Percentiles rank a stretch among this genome's conserved stretches.
Evolutionary conservation across 2,329 filamentous ascomycete genomes (phyloP).

Genomic region (Diaporthe aspalathi): DNA sequence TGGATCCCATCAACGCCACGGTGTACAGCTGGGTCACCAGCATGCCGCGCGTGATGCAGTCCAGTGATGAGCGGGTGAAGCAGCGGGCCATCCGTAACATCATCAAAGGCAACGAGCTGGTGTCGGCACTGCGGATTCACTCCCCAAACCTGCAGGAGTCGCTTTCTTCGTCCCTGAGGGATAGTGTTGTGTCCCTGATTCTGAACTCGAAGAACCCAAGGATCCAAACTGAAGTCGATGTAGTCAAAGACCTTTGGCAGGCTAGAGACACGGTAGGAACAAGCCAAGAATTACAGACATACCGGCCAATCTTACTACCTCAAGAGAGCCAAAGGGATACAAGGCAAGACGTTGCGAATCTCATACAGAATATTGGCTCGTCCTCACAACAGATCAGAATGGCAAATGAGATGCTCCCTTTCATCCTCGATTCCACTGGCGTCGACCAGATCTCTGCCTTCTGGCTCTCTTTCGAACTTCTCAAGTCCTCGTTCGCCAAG

Average conservation of each 20-base stretch:
- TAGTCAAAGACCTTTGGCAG: slow-evolving; percentile 46
- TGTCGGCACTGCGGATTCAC: slow-evolving; percentile 72
- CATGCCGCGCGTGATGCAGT: slow-evolving; percentile 85
- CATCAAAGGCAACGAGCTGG: slow-evolving; percentile 75
- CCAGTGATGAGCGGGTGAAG: slow-evolving; percentile 83
- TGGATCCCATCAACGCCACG: slow-evolving; percentile 70
- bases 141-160: slow-evolving; percentile 75
- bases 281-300: slow-evolving; percentile 50
- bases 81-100: slow-evolving; percentile 79
- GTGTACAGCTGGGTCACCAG: slow-evolving; percentile 85
- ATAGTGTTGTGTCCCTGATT: slow-evolving; percentile 71
- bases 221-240: slow-evolving; percentile 49
- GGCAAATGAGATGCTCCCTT: slow-evolving; percentile 73
- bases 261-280: slow-evolving; percentile 46
- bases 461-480: slow-evolving; percentile 82
- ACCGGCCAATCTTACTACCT: slow-evolving; percentile 71
- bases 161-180: slow-evolving; percentile 76
- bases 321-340: slow-evolving; percentile 76
- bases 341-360: slow-evolving; percentile 64
- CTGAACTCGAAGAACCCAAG: slow-evolving; percentile 48
- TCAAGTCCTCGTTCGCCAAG: slow-evolving; percentile 67
- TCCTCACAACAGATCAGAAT: slow-evolving; percentile 71
- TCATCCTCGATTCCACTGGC: slow-evolving; percentile 67
- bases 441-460: slow-evolving; percentile 75
- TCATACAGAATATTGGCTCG: slow-evolving; percentile 67